These are phyloP conservation scores for Ilyonectria mors-panacis DNA, from an alignment of 2,329 filamentous ascomycete genomes.

Conservation along the genomic window DNA sequence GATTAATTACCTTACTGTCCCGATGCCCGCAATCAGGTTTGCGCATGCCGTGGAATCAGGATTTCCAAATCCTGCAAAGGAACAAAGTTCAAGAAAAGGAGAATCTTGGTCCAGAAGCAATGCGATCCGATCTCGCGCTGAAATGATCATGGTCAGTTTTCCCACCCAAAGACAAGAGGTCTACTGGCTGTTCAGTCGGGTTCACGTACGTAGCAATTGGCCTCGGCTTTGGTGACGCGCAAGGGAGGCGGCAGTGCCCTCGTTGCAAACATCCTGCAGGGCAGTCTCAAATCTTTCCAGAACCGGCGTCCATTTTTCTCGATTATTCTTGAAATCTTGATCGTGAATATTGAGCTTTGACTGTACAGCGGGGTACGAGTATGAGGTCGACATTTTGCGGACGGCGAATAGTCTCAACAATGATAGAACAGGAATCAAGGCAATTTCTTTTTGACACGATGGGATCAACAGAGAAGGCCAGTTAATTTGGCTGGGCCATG, in stretches of 20 bases:
- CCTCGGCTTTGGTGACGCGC: slow-evolving; percentile 41
- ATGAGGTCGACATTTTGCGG: neutral
- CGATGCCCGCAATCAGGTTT: slow-evolving; percentile 57
- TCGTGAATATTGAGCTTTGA: slow-evolving; percentile 5
- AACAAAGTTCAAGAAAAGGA: slow-evolving; percentile 56
- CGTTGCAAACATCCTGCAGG: slow-evolving; percentile 46
- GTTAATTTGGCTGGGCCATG: neutral
- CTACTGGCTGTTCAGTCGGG: neutral
- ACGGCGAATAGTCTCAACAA: neutral
- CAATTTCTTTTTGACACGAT: neutral
- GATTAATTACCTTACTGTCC: slow-evolving; percentile 34
- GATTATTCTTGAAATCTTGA: slow-evolving; percentile 14
- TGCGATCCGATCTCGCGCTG: slow-evolving; percentile 56
- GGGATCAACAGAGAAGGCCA: neutral
- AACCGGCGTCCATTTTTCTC: slow-evolving; percentile 18
- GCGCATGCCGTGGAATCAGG: slow-evolving; percentile 54
- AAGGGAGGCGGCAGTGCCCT: slow-evolving; percentile 50
- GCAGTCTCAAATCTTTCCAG: slow-evolving; percentile 49
- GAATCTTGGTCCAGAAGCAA: slow-evolving; percentile 56
- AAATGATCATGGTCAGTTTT: neutral
- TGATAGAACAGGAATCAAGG: neutral
- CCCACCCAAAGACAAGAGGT: neutral
- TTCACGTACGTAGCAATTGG: slow-evolving; percentile 36
- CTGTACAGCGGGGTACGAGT: neutral
- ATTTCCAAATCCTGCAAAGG: slow-evolving; percentile 54